phyloP scores from a whole-genome alignment of 805 yeast genomes.

The Peterozyma toletana region DNA sequence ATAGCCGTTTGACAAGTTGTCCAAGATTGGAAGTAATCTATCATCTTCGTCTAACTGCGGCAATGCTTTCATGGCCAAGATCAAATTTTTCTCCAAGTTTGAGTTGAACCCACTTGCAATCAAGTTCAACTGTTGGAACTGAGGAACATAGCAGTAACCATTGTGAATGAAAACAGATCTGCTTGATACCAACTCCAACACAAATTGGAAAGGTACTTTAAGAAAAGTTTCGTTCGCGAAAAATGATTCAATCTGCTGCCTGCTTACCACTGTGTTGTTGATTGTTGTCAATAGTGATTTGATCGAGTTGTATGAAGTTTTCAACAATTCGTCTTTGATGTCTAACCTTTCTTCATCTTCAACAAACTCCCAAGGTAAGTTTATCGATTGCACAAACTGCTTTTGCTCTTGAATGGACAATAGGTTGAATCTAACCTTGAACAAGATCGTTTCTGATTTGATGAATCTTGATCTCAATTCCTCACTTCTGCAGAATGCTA shows the following conservation, averaged over 20 bases:
- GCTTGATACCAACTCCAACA: conserved; percentile 67
- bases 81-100: conserved; percentile 42
- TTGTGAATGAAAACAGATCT: conserved; percentile 58
- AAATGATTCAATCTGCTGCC: conserved; percentile 45
- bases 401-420: conserved; percentile 62
- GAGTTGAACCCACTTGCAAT: conserved; percentile 62
- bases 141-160: conserved; percentile 84
- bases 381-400: conserved; percentile 57
- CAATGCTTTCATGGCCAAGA: conserved; percentile 65
- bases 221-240: conserved; percentile 61
- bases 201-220: conserved; percentile 83
- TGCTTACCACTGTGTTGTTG: conserved; percentile 21
- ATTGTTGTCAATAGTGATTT: conserved; percentile 27
- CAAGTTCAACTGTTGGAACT: conserved; percentile 66
- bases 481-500: conserved; percentile 83
- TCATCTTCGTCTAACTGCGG: conserved; percentile 91
- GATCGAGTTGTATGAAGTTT: conserved; percentile 44
- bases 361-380: conserved; percentile 69
- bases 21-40: conserved; percentile 75
- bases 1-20: conserved; percentile 70
- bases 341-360: conserved; percentile 50
- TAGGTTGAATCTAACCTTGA: conserved; percentile 63
- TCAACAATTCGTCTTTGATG: conserved; percentile 40
- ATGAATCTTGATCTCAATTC: conserved; percentile 78
- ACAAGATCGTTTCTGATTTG: conserved; percentile 66